Base-by-base conservation (phyloP, 306 rosid genomes). In the Crotalaria pallida region DNA sequence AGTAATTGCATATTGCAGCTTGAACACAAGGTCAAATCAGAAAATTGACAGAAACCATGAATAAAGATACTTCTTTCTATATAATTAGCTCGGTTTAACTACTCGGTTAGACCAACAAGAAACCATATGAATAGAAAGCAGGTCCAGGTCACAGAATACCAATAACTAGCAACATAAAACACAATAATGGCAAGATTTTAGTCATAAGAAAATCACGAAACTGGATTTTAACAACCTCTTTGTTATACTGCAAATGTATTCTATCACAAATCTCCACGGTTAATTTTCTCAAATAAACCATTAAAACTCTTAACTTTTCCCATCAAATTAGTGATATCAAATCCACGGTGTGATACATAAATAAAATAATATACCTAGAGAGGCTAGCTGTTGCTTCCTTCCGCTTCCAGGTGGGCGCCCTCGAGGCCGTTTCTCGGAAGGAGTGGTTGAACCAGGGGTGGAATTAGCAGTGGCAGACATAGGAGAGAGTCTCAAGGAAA, bases 401-500 rank as follows among this genome's bases (percentile, higher is more conserved):
- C 99, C 97, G 72, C 81, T 82, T 68, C 98, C 98, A 12, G 82
- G 97, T 0, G 97, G 97, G 38, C 97, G 89, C 19, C 97, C 97
- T 65, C 91, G 68, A 13, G 75, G 77, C 27, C 88, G 77, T 67
- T 84, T 88, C 27, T 84, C 79, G 5, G 85, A 43, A 0, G 77
- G 75, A n/a, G 84, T 55, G 66, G 67, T 68, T 11, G 96, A 77
- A 0, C 83, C 92, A 0, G 85, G 89, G 3, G 80, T 49, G 24
- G 84, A 79, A 65, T 79, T 84, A 51, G 85, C 83, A 55, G 84
- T 65, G 23, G 70, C 84, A 56, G 92, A 77, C 88, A 90, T 65
- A 19, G 96, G 86, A 83, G 97, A 86, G 67, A 91, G 82, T 41
- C 83, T 81, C 86, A 94, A 70, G 44, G 96, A 87, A 65, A 94